Evolutionary conservation across 2,329 filamentous ascomycete species (phyloP).

Genomic region (Zalaria obscura): DNA sequence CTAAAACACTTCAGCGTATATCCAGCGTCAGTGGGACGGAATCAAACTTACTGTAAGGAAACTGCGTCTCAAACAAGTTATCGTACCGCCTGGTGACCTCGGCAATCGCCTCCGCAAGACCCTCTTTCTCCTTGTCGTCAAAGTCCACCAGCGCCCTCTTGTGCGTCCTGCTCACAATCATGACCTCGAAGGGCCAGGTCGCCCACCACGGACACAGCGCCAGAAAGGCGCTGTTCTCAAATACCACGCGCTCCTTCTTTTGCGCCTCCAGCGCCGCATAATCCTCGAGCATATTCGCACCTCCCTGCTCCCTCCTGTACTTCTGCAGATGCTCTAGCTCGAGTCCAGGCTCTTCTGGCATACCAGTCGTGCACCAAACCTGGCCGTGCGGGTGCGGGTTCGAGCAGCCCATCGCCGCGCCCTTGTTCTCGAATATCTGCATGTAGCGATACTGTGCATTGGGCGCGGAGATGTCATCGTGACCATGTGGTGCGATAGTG

Average conservation of each 20-base stretch:
- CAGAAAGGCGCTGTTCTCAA: conserved; percentile 72
- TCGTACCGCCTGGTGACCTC: conserved; percentile 88
- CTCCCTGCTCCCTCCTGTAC: conserved; percentile 59
- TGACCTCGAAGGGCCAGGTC: conserved; percentile 90
- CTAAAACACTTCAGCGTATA: conserved; percentile 20
- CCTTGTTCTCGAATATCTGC: conserved; percentile 99
- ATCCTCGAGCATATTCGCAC: conserved; percentile 67
- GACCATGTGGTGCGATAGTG: conserved; percentile 30
- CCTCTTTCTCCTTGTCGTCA: conserved; percentile 50
- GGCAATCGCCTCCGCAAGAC: conserved; percentile 71
- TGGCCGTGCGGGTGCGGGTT: conserved; percentile 97
- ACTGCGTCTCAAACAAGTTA: conserved; percentile 91
- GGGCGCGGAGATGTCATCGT: conserved; percentile 35
- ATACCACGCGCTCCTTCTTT: conserved; percentile 76
- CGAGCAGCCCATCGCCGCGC: conserved; percentile 93
- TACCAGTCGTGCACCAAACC: conserved; percentile 81
- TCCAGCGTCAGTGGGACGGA: not conserved
- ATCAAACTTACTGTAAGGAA: conserved; percentile 65
- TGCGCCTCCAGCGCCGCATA: conserved; percentile 72
- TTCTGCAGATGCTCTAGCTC: conserved; percentile 68
- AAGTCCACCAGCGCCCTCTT: conserved; percentile 77
- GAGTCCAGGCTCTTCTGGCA: conserved; percentile 76
- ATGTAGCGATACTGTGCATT: conserved; percentile 81
- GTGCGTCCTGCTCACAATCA: conserved; percentile 75
- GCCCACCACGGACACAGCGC: conserved; percentile 97